Percentiles rank a stretch among this genome's conserved stretches.
Evolutionary conservation across 495 filamentous ascomycete genomes (phyloP).

Genomic region (Penicillium canescens): DNA sequence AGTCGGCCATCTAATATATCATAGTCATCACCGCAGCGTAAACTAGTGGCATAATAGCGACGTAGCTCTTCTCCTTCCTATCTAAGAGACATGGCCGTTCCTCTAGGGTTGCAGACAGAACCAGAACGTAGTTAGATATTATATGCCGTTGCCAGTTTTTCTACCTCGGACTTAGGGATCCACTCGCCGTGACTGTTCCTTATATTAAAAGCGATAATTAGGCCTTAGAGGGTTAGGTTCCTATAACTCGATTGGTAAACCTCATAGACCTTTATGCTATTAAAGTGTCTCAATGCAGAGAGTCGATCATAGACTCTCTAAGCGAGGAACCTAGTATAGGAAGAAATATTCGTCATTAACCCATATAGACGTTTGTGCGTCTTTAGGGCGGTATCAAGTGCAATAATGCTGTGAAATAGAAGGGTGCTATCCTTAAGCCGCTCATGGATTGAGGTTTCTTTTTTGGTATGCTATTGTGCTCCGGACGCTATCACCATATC

Average conservation of each 20-base stretch:
- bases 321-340: constrained; percentile 69
- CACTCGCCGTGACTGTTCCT: constrained; percentile 64
- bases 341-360: constrained; percentile 67
- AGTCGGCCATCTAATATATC: no score
- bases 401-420: constrained; percentile 85
- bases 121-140: constrained; percentile 82
- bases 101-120: no score
- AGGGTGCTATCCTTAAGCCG: constrained; percentile 87
- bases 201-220: constrained; percentile 83
- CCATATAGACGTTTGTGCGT: constrained; percentile 69
- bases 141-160: constrained; percentile 76
- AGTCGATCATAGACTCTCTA: constrained; percentile 60
- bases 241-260: constrained; percentile 57
- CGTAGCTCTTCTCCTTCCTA: no score
- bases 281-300: constrained; percentile 60
- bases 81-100: no score
- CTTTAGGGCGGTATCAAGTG: constrained; percentile 70
- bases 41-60: no score
- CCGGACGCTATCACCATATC: constrained; percentile 62
- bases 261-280: constrained; percentile 63
- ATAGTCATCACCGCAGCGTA: no score
- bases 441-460: constrained; percentile 71
- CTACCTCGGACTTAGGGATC: constrained; percentile 80
- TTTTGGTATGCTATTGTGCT: constrained; percentile 67
- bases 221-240: constrained; percentile 59